Conservation (phyloP, 306 rosid genomes). For the Prunus fruticosa region DNA sequence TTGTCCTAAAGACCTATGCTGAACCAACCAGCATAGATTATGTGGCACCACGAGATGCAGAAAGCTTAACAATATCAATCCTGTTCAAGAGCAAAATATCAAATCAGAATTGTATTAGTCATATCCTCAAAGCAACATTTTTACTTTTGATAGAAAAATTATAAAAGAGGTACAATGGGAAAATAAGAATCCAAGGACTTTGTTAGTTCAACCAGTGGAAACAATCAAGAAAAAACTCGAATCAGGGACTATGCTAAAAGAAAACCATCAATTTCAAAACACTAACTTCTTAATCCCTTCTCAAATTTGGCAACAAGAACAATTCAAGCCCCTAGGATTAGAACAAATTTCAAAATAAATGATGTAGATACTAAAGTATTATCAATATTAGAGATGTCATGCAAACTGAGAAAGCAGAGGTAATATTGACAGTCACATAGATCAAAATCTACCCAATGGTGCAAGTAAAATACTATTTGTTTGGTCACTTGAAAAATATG, state of each 20-base stretch:
- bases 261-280: neutral
- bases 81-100: conserved; percentile 27
- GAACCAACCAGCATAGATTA: conserved; percentile 15
- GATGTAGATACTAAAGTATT: neutral
- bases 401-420: neutral
- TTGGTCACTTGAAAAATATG: neutral
- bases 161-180: neutral
- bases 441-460: neutral
- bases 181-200: neutral
- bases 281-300: neutral
- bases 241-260: neutral
- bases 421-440: neutral
- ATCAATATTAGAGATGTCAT: too few relatives aligned
- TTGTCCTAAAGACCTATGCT: conserved; percentile 1
- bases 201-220: neutral
- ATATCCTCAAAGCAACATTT: neutral
- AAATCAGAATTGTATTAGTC: conserved; percentile 1
- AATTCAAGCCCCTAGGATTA: neutral
- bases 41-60: conserved; percentile 19
- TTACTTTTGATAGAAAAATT: neutral
- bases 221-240: neutral
- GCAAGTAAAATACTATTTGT: neutral
- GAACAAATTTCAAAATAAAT: neutral
- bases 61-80: conserved; percentile 25
- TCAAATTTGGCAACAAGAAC: neutral